Evolutionary conservation across 2,329 filamentous ascomycete genomes (phyloP), one percentile per base, ranked within the genome.

Genomic region (Orbilia blumenaviensis): DNA sequence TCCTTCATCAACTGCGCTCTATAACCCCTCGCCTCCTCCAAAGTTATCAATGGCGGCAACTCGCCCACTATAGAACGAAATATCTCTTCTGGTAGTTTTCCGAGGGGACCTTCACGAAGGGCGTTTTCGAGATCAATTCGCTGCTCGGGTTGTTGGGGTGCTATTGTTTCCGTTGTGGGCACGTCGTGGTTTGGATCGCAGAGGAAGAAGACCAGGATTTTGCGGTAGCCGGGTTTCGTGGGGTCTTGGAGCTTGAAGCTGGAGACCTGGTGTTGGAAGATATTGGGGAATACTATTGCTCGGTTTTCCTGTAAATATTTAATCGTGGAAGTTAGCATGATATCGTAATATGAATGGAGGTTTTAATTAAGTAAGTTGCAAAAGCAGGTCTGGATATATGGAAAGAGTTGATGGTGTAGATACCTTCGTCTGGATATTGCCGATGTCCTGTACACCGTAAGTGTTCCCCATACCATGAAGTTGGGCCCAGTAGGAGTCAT

Each of bases 1-100:
- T 85, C 84, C 3, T 81, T 79, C 83, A 85, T 85, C 38, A 85
- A 68, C 72, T 81, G 60, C 12, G 82, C 38, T 64, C 84, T 78
- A 46, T 83, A 79, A 29, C 79, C 71, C 66, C 82, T 81, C 0
- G 84, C 84, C 68, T 84, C 81, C 4, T 84, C 80, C 75, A 81
- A 77, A 0, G 78, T 78, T 46, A 84, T 83, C 0, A 78, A 77
- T 7, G 80, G 66, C 73, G 21, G 54, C 29, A 16, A 58, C 25
- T 48, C 77, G 48, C 14, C 79, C 56, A 56, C 79, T 66, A 52
- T 78, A 9, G 78, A 12, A 23, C 79, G 78, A 25, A 66, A 64
- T 6, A 78, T 42, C 2, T 67, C 72, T 34, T 71, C 73, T 0
- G 76, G 78, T 0, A 79, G 36, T 2, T 50, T 60, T 0, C 68